Conservation (phyloP, 1,284 basidiomycete genomes). For the Takashimella tepidaria region DNA sequence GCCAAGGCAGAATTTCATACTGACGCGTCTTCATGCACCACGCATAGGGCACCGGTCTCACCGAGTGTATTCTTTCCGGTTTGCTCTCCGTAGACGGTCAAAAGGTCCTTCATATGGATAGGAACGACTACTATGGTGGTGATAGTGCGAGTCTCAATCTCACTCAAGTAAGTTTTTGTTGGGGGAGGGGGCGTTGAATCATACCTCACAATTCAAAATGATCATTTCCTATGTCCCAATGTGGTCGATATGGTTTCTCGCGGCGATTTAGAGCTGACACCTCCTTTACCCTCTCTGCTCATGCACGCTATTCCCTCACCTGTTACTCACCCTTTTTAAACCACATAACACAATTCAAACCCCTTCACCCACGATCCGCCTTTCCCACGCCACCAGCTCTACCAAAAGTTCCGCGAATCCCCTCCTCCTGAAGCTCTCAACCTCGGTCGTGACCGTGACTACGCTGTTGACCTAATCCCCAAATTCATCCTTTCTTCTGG, state of each 20-base stretch:
- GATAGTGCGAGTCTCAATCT: slow-evolving; percentile 96
- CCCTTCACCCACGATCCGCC: slow-evolving; percentile 7
- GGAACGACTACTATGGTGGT: slow-evolving; percentile 98
- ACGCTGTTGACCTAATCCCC: slow-evolving; percentile 87
- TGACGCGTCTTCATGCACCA: not conserved
- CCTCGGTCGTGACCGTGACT: slow-evolving; percentile 90
- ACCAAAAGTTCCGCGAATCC: slow-evolving; percentile 76
- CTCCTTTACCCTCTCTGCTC: not conserved
- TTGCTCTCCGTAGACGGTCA: slow-evolving; percentile 97
- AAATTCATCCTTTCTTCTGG: slow-evolving; percentile 99
- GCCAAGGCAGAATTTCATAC: not conserved
- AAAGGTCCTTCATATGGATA: slow-evolving; percentile 97
- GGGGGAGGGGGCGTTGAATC: no score
- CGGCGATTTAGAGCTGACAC: not conserved
- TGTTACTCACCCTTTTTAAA: not conserved
- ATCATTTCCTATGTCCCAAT: no score
- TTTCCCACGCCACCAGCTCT: slow-evolving; percentile 59
- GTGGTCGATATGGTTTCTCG: not conserved
- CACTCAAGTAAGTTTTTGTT: slow-evolving; percentile 66
- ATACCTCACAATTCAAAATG: no score
- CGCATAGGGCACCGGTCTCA: slow-evolving; percentile 87
- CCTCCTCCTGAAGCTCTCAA: slow-evolving; percentile 58
- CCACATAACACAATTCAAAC: slow-evolving; percentile 4
- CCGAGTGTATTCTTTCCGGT: slow-evolving; percentile 96
- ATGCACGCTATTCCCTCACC: not conserved